Base-by-base conservation (phyloP, 139 green algal genomes). In the Auxenochlorella protothecoides region DNA sequence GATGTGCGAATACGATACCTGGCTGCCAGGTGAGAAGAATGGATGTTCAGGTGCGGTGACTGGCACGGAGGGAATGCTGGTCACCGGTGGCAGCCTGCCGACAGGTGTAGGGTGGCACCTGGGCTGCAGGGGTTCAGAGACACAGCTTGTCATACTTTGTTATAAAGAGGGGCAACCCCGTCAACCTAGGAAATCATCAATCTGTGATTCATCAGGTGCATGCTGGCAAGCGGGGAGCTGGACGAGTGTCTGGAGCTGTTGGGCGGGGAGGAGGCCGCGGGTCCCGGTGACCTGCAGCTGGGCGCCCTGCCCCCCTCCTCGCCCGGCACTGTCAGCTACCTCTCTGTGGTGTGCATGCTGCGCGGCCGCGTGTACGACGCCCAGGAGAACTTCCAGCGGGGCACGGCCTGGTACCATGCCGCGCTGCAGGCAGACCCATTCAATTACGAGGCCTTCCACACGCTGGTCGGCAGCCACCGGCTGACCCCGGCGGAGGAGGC, bases 371-470 rank as follows among this genome's bases (percentile, higher is more conserved):
- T 83, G 1, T 93, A 91, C 68, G 85, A 95, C 15, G 87, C 87
- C 3, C 73, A 95, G 77, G 90, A 97, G 44, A 97, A 97, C 76
- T 80, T 84, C 15, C 62, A 71, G 2, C 71, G 80, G 2, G 90
- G 86, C 3, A 71, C 86, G 3, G 59, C 73, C 0, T 88, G 83
- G 78, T 87, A 81, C 74, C 60, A 71, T 6, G 74, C 66, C 15
- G 90, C 92, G 4, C 74, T 97, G 54, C 65, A 76, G 74, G 69
- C 76, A 14, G 93, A 98, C 79, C 84, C 93, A 2, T 96, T 92
- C 76, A 97, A 93, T 78, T 91, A 92, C 62, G 93, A 98, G 76
- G 94, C 94, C 6, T 93, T 97, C 70, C 84, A 90, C 64, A 77
- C 81, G 5, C 77, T 98, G n/a, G 71, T 97, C 3, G 80, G 89